Conservation (phyloP, 305 asterid genomes). For the Solanum aculeatissimum region DNA sequence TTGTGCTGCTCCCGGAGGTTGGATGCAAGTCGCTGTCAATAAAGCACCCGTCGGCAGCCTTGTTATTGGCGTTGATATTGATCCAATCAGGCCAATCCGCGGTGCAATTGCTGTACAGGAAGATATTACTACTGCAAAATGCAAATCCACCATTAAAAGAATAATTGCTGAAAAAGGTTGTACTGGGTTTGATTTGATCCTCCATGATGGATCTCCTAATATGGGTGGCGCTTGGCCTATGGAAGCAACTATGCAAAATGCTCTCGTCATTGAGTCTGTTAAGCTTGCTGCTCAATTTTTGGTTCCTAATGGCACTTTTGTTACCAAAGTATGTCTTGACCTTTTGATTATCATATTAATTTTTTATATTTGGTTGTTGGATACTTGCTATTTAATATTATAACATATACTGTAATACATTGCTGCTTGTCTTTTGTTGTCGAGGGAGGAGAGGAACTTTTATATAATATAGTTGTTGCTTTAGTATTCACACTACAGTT, state of each 20-base stretch:
- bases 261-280: slow-evolving; percentile 83
- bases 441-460: too few relatives aligned
- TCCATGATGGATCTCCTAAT: slow-evolving; percentile 92
- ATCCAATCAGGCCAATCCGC: slow-evolving; percentile 68
- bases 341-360: not conserved
- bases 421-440: too few relatives aligned
- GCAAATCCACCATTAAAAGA: slow-evolving; percentile 43
- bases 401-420: too few relatives aligned
- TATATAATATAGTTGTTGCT: too few relatives aligned
- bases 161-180: slow-evolving; percentile 67
- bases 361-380: too few relatives aligned
- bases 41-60: slow-evolving; percentile 76
- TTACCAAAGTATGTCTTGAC: slow-evolving; percentile 64
- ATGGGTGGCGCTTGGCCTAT: slow-evolving; percentile 97
- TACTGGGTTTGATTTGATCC: slow-evolving; percentile 63
- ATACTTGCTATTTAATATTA: too few relatives aligned
- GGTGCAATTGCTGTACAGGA: slow-evolving; percentile 68
- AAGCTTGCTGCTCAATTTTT: slow-evolving; percentile 75
- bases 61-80: slow-evolving; percentile 83
- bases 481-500: too few relatives aligned
- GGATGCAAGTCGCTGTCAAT: slow-evolving; percentile 89
- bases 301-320: slow-evolving; percentile 81
- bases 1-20: slow-evolving; percentile 99
- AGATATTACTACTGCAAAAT: slow-evolving; percentile 66
- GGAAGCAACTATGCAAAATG: slow-evolving; percentile 84